Evolutionary conservation across 768 basidiomycete species (phyloP).

Genomic region (Xerocomus spinulosus): DNA sequence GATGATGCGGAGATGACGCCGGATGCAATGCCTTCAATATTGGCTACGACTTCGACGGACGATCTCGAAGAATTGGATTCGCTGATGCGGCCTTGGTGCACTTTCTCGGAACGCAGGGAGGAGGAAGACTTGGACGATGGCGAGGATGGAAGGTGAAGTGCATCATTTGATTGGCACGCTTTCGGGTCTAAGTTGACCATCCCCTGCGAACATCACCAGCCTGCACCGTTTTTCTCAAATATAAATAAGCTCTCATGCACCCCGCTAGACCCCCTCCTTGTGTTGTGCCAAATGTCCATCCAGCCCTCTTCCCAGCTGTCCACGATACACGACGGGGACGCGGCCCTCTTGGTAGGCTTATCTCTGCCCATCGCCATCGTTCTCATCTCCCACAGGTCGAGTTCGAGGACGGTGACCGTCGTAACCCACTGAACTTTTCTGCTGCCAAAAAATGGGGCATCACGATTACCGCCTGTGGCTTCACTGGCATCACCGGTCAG

Average conservation of each 20-base stretch:
- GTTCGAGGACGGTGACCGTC: conserved; percentile 34
- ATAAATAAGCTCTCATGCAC: conserved; percentile 10
- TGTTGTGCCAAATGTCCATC: conserved; percentile 10
- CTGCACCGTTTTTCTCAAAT: neutral
- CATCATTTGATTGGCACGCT: too few species aligned
- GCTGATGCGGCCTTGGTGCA: too few species aligned
- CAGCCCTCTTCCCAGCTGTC: conserved; percentile 10
- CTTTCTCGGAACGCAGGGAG: too few species aligned
- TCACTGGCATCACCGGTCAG: conserved; percentile 32
- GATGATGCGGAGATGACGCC: neutral
- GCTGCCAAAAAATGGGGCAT: conserved; percentile 39
- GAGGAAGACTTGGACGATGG: too few species aligned
- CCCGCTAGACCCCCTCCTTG: neutral
- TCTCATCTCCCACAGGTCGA: conserved; percentile 32
- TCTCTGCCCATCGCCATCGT: neutral
- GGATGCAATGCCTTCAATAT: too few species aligned
- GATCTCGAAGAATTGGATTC: too few species aligned
- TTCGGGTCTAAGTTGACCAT: conserved; percentile 11
- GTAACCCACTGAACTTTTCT: conserved; percentile 40
- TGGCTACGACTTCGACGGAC: too few species aligned
- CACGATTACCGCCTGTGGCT: conserved; percentile 32
- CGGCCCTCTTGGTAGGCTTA: conserved; percentile 11
- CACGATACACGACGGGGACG: conserved; percentile 13
- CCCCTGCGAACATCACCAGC: conserved; percentile 1
- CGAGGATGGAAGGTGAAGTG: too few species aligned